Percentiles rank a stretch among this genome's conserved stretches.
These are phyloP conservation scores for Globisporangium megalacanthum DNA, from an alignment of 352 stramenopile species.

Conservation along the genomic window DNA sequence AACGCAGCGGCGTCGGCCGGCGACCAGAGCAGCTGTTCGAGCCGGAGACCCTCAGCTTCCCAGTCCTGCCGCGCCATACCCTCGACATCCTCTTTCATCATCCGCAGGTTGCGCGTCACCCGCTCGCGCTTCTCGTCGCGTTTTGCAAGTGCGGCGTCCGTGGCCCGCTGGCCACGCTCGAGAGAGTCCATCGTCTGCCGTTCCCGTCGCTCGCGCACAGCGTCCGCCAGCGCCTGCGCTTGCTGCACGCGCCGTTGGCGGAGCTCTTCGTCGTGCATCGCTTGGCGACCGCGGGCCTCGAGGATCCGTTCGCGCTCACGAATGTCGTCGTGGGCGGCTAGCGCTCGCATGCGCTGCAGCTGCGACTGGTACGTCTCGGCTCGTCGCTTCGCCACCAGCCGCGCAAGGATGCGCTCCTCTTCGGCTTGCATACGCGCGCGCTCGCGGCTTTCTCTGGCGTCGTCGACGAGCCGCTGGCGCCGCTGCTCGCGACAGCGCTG, in stretches of 20 bases:
- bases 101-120: conserved; percentile 28
- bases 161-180: conserved; percentile 18
- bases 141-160: conserved; percentile 12
- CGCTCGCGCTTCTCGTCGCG: conserved; percentile 27
- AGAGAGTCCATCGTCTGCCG: conserved; percentile 39
- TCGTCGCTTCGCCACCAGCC: conserved; percentile 9
- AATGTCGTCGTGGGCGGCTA: conserved; percentile 26
- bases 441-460: conserved; percentile 25
- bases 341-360: conserved; percentile 35
- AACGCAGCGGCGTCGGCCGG: conserved; percentile 29
- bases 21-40: conserved; percentile 49
- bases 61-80: conserved; percentile 42
- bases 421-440: conserved; percentile 35
- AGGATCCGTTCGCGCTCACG: conserved; percentile 30
- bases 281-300: conserved; percentile 45
- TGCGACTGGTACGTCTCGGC: conserved; percentile 28
- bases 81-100: conserved; percentile 59
- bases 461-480: conserved; percentile 24
- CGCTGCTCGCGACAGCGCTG: conserved; percentile 29
- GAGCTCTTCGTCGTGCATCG: conserved; percentile 69
- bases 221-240: conserved; percentile 19
- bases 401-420: conserved; percentile 22
- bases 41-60: conserved; percentile 37
- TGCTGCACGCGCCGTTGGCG: conserved; percentile 35
- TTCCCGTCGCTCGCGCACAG: conserved; percentile 37